Base-by-base conservation (phyloP, 2,329 filamentous ascomycete species). In the Fusarium sp. region DNA sequence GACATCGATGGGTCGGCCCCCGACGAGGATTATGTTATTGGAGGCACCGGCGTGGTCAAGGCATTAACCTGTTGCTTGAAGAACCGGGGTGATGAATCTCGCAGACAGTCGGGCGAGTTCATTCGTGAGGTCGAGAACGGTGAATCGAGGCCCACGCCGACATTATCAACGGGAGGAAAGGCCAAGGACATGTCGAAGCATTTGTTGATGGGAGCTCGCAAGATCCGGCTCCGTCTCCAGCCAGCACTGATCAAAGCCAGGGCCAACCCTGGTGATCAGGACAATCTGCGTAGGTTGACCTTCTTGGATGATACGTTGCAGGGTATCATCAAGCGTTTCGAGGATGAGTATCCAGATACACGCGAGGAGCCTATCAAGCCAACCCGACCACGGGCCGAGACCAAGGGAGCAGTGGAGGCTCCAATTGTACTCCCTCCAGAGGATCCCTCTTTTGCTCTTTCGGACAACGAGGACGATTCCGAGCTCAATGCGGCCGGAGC, bases 141-240 rank as follows among this genome's bases (percentile, higher is more conserved):
- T 9, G 84, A 85, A 31, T 85, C 88, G 66, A 83, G 83, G 2
- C 83, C 85, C 14, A 72, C 78, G 62, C 75, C 81, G n/a, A 83
- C 81, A 63, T 78, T 89, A 11, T 88, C 77, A 13, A 80, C 78
- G 4, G 79, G 79, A 29, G 81, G 89, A 73, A 95, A 94, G 82
- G 94, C 95, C 41, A 95, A 95, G 83, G 94, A 97, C 78, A 97
- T 98, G 91, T 97, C 95, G 24, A 97, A 97, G 85, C 94, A 97
- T 80, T 84, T 99, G 43, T 88, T 98, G 65, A 90, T 92, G 56
- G 95, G 94, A 75, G 97, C 97, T 14, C 91, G 97, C 71, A 98
- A 97, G 85, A 98, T 98, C 72, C 90, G 95, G 60, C 87, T 90
- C 31, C 89, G 96, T 57, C 87, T 99, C 58, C 94, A 98, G 81